Evolutionary conservation across 1,284 basidiomycete genomes (phyloP).

Genomic region (Heimioporus retisporus): DNA sequence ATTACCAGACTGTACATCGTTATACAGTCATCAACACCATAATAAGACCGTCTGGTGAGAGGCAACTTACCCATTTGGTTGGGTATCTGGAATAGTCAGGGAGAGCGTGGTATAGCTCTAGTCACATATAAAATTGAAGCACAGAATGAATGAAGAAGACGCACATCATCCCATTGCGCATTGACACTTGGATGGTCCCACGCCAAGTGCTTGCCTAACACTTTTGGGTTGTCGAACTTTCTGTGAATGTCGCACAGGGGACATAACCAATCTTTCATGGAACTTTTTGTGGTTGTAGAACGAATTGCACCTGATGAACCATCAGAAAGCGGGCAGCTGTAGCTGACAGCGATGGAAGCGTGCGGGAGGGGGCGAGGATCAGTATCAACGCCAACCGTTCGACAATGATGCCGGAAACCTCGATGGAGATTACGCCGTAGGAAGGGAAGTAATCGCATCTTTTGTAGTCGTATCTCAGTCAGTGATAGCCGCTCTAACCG

Average conservation of each 20-base stretch:
- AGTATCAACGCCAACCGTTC: conserved; percentile 27
- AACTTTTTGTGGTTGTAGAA: conserved; percentile 20
- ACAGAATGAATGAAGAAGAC: conserved; percentile 13
- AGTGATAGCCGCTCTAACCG: conserved; percentile 30
- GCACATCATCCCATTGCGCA: conserved; percentile 52
- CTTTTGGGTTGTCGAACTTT: conserved; percentile 56
- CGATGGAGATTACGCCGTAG: conserved; percentile 58
- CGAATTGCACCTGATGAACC: conserved; percentile 9
- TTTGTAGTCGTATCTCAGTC: conserved; percentile 29
- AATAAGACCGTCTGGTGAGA: background rate
- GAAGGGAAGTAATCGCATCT: conserved; percentile 58
- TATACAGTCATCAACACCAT: conserved; percentile 3
- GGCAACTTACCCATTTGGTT: conserved; percentile 28
- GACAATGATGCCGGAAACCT: conserved; percentile 55
- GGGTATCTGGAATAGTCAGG: conserved; percentile 25
- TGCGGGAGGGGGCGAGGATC: conserved; percentile 24
- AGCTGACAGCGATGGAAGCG: conserved; percentile 42
- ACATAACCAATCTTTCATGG: conserved; percentile 60
- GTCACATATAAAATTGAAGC: conserved; percentile 9
- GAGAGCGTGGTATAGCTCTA: conserved; percentile 31
- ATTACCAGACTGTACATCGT: conserved; percentile 15
- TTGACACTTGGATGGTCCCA: conserved; percentile 64
- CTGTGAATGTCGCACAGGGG: conserved; percentile 70
- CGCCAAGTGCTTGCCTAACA: conserved; percentile 63
- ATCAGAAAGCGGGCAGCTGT: conserved; percentile 20